A percentile compares a stretch with the other conserved stretches of the same genome.
These are phyloP conservation scores for Cylindrotheca closterium DNA, from an alignment of 108 stramenopile genomes.

Conservation along the genomic window DNA sequence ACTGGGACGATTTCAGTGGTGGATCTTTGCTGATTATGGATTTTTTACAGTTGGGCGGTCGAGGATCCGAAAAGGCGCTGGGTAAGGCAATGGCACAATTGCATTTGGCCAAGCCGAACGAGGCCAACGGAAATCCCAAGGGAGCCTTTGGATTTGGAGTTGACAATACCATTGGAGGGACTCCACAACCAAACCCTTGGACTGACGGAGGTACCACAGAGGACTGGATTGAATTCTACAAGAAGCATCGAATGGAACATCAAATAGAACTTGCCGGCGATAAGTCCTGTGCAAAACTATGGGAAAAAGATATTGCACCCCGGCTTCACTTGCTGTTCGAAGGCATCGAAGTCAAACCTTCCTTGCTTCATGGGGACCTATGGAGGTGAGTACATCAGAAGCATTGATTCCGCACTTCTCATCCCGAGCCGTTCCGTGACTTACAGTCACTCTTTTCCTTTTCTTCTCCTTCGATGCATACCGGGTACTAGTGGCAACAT, in stretches of 20 bases:
- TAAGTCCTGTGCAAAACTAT: not conserved
- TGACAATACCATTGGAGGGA: constrained; percentile 60
- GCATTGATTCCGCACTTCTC: too few species aligned
- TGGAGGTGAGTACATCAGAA: constrained; percentile 37
- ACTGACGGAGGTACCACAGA: constrained; percentile 9
- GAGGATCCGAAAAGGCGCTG: constrained; percentile 32
- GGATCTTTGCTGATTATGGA: constrained; percentile 51
- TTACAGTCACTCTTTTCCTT: too few species aligned
- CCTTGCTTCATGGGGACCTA: constrained; percentile 52
- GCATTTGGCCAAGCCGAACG: constrained; percentile 47
- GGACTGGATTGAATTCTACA: constrained; percentile 53
- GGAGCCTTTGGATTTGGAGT: constrained; percentile 50
- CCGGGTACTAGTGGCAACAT: constrained; percentile 39
- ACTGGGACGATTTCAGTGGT: constrained; percentile 33
- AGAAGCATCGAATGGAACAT: constrained; percentile 36
- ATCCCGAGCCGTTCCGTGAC: too few species aligned
- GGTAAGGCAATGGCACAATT: constrained; percentile 54
- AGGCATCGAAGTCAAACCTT: constrained; percentile 29
- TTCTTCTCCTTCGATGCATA: too few species aligned
- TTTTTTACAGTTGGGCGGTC: constrained; percentile 41
- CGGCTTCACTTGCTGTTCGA: not conserved
- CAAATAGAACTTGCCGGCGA: constrained; percentile 38
- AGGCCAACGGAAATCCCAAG: constrained; percentile 25
- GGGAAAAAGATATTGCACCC: not conserved
- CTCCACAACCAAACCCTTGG: constrained; percentile 59